Evolutionary conservation across 2,329 filamentous ascomycete species (phyloP), one percentile per base, ranked within the genome.

Genomic region (Pseudogymnoascus verrucosus): DNA sequence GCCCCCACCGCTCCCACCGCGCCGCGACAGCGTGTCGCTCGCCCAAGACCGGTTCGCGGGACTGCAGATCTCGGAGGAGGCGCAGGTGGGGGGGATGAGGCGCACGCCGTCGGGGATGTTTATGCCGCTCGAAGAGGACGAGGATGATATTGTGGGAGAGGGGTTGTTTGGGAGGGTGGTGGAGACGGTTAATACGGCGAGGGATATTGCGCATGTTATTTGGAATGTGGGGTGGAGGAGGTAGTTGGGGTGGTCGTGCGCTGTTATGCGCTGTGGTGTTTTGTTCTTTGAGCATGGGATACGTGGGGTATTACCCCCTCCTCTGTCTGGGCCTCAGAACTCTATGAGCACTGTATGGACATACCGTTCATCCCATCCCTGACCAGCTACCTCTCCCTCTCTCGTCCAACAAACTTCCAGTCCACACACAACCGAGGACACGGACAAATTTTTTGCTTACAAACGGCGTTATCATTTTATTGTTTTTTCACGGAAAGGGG

Each of bases 61-160:
- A 44, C 65, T 72, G 63, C 64, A 71, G 10, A 69, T 67, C 11
- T 72, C 71, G 1, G 67, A 69, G 54, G 54, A 28, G 34, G 54
- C 11, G n/a, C 28, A 59, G 54, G 26, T 28, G 26, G 54, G 14
- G 8, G 87, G 87, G 62, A 87, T 96, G 80, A 86, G 88, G 66
- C 83, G 92, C 68, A 96, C 91, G 19, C 81, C 86, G 61, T 95
- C 91, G 40, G 92, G 91, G 69, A 96, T 96, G 90, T 89, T 96
- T 70, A 93, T 96, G 89, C 90, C 91, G 6, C 89, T 88, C 69
- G 89, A 92, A 69, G 89, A 92, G 69, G 86, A 86, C 65, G 89
- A 91, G 67, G 79, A 82, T 62, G 81, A 84, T 75, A 73, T 81
- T 44, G 75, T 78, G 81, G 65, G 84, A 78, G 71, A 93, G 90